Evolutionary conservation across 768 basidiomycete species (phyloP).

Genomic region (Pulveroboletus sp.): DNA sequence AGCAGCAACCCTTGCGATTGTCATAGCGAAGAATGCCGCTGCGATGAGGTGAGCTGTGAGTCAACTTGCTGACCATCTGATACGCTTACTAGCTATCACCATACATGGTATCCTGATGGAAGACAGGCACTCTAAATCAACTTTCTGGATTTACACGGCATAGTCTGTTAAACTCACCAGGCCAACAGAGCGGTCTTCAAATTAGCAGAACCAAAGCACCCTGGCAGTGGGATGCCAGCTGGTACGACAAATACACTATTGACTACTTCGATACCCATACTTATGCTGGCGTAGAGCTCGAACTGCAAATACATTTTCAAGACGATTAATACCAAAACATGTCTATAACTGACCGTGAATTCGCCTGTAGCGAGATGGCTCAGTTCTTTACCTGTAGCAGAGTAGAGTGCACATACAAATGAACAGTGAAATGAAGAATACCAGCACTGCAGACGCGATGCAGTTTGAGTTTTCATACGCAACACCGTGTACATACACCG

Average conservation of each 20-base stretch:
- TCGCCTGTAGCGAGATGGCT: not conserved
- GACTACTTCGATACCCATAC: not conserved
- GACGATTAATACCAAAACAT: not conserved
- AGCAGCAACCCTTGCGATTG: not conserved
- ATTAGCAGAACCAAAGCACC: not conserved
- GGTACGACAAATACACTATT: not conserved
- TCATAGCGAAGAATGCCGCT: slow-evolving; percentile 3
- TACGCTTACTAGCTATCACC: slow-evolving; percentile 4
- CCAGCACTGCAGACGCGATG: not conserved
- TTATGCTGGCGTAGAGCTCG: slow-evolving; percentile 2
- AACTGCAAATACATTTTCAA: not conserved
- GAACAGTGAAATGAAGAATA: not conserved
- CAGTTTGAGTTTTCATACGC: too few relatives aligned
- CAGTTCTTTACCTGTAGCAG: not conserved
- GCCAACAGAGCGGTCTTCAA: not conserved
- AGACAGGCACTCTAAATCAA: not conserved
- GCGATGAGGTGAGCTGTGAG: not conserved
- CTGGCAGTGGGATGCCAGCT: not conserved
- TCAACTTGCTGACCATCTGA: not conserved
- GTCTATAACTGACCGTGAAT: not conserved
- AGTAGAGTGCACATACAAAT: not conserved
- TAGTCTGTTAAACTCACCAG: not conserved
- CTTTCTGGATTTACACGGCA: not conserved
- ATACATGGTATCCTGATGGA: slow-evolving; percentile 1
- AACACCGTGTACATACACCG: not conserved